A percentile compares a stretch with the other conserved stretches of the same genome.
Conservation (phyloP, 75 land plant species). For the Pseudotsuga menziesii region DNA sequence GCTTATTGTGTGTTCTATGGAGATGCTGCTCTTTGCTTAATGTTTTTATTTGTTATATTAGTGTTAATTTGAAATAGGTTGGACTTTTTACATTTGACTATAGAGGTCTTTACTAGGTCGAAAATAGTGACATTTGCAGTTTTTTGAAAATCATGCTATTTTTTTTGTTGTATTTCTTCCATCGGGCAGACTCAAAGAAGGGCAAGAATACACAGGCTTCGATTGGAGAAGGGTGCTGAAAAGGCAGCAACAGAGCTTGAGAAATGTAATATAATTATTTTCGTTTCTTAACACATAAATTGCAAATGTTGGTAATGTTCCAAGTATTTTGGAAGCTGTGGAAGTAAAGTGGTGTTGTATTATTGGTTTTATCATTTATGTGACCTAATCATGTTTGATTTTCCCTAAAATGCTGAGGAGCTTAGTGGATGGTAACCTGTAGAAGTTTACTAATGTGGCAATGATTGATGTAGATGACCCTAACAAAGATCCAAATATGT, state of each 20-base stretch:
- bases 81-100: not conserved
- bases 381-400: not conserved
- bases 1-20: too few species aligned
- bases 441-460: not conserved
- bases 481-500: constrained; percentile 64
- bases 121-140: not conserved
- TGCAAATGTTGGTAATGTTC: not conserved
- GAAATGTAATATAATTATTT: constrained; percentile 50
- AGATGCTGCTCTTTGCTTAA: too few species aligned
- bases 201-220: constrained; percentile 76
- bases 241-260: constrained; percentile 85
- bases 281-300: not conserved
- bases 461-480: constrained; percentile 67
- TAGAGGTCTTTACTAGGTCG: not conserved
- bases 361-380: not conserved
- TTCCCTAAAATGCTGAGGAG: not conserved
- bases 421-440: not conserved
- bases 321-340: not conserved
- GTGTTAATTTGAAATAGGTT: not conserved
- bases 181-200: constrained; percentile 58
- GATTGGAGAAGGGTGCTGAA: constrained; percentile 80
- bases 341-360: not conserved
- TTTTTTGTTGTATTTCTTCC: constrained; percentile 13
- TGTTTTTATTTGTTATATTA: constrained; percentile 1
- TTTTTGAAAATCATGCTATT: not conserved